Evolutionary conservation across 495 filamentous ascomycete species (phyloP).

Genomic region (Copromyces sp.): DNA sequence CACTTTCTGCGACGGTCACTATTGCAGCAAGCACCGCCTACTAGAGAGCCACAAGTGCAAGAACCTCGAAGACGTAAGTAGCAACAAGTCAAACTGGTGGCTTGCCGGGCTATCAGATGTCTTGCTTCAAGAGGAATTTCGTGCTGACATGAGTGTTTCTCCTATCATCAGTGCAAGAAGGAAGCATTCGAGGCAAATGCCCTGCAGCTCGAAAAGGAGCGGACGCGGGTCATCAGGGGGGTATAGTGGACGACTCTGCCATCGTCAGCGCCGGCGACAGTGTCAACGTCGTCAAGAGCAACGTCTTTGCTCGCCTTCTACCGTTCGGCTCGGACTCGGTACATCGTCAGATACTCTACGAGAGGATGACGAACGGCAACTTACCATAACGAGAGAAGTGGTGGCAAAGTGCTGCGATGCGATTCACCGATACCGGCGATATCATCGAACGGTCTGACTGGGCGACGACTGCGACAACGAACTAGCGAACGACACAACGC

Average conservation of each 20-base stretch:
- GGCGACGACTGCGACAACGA: not conserved
- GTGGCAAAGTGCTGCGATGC: not conserved
- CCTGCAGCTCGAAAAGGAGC: constrained; percentile 80
- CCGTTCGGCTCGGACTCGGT: not conserved
- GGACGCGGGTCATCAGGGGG: constrained; percentile 53
- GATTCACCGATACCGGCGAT: not conserved
- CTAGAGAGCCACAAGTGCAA: constrained; percentile 87
- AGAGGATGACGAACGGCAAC: not conserved
- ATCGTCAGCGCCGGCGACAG: not conserved
- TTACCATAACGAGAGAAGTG: not conserved
- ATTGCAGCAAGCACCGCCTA: constrained; percentile 87
- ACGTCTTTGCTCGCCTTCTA: not conserved
- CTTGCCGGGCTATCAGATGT: constrained; percentile 36
- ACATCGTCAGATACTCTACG: not conserved
- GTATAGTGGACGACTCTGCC: constrained; percentile 20
- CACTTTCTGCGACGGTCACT: constrained; percentile 86
- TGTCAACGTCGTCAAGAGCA: not conserved
- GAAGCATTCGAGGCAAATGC: constrained; percentile 86
- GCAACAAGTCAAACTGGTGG: constrained; percentile 32
- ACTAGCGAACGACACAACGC: not conserved
- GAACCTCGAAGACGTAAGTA: constrained; percentile 77
- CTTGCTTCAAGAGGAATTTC: constrained; percentile 21
- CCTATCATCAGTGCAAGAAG: constrained; percentile 67
- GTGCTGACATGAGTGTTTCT: constrained; percentile 18
- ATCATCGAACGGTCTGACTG: not conserved